Evolutionary conservation across 2,329 filamentous ascomycete genomes (phyloP), one percentile per base, ranked within the genome.

Genomic region (Phaeoacremonium minimum): DNA sequence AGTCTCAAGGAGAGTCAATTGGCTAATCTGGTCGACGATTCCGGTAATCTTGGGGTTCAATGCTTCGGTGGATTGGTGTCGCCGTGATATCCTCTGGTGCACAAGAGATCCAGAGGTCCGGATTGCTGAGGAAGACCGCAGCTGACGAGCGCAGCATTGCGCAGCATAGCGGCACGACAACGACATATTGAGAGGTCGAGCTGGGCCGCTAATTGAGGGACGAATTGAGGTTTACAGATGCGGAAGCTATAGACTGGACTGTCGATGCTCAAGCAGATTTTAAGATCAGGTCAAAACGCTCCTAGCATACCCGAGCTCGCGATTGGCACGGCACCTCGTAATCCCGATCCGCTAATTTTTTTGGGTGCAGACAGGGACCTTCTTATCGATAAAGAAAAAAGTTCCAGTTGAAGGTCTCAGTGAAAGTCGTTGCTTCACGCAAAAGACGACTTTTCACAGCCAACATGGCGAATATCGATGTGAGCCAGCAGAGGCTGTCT

Each of bases 11-110:
- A 99, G 76, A 30, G 90, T 98, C 77, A 99, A 84, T 78, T 93
- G 83, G 69, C 91, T 95, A 66, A 99, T 98, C 69, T 98, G 90
- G 63, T 98, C 90, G 57, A 99, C 93, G 57, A 99, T 98, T 42
- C 78, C 80, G 52, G 83, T 67, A 55, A 99, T 95, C 78, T 98
- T 98, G 46, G 93, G 89, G 68, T 87, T 95, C 52, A 71, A 66
- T 37, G 79, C 80, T 53, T 90, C 85, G 52, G 88, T 90, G 45
- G 88, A 91, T 66, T 93, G 86, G 85, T 87, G 90, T 77, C 93
- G 81, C 68, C 85, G 80, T 58, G 79, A 59, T 48, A 63, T 66
- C 56, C 68, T 69, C 52, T 61, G 72, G 61, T 68, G 67, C 37
- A 69, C 45, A 44, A 65, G 53, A 33, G 65, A 57, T 29, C 59